A percentile compares a stretch with the other conserved stretches of the same genome.
phyloP scores from a whole-genome alignment of 441 rosid species.

The Corymbia calophylla region DNA sequence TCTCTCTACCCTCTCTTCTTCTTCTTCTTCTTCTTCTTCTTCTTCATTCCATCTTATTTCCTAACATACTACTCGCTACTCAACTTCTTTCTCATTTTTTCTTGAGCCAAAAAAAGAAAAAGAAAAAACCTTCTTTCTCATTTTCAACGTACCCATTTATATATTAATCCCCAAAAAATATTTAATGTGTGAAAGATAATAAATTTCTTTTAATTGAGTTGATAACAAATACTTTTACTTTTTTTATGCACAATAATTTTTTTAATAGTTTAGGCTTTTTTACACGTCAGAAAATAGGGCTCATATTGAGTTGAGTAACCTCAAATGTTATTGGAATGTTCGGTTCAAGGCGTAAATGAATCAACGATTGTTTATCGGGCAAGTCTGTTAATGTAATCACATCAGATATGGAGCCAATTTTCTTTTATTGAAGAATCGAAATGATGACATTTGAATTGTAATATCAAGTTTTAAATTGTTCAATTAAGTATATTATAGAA shows the following conservation, averaged over 20 bases:
- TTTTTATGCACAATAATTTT: too few species aligned
- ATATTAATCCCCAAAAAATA: neutral
- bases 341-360: rapidly evolving
- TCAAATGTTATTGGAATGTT: rapidly evolving
- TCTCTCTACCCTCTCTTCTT: constrained; percentile 1
- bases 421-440: neutral
- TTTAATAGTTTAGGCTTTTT: too few species aligned
- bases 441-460: too few species aligned
- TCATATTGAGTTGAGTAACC: rapidly evolving
- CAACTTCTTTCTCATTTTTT: neutral
- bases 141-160: neutral
- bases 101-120: too few species aligned
- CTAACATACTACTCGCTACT: neutral
- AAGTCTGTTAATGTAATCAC: rapidly evolving
- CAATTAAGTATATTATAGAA: too few species aligned
- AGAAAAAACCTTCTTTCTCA: too few species aligned
- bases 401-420: rapidly evolving
- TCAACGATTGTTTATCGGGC: rapidly evolving
- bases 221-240: neutral
- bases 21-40: neutral
- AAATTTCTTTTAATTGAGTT: neutral
- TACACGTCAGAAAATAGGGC: neutral
- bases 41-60: neutral
- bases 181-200: neutral
- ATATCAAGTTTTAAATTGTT: too few species aligned